These are phyloP conservation scores for Tuber melanosporum DNA, from an alignment of 495 filamentous ascomycete species.

Conservation along the genomic window DNA sequence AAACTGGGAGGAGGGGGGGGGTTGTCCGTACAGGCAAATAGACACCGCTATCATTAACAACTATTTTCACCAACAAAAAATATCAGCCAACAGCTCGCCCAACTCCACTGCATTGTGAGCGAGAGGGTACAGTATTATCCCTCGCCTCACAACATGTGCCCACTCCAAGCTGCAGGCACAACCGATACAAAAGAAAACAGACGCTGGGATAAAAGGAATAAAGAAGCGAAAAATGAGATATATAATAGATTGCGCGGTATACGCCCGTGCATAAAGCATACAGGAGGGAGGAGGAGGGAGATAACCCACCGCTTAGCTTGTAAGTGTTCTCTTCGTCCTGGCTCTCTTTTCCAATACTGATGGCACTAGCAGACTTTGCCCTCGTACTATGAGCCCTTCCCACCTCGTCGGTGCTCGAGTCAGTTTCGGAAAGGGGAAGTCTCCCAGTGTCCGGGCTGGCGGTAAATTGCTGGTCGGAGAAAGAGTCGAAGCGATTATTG, in stretches of 20 bases:
- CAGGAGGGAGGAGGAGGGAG: conserved; percentile 6
- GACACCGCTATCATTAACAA: conserved; percentile 93
- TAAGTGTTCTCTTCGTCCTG: conserved; percentile 36
- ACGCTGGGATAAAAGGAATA: conserved; percentile 10
- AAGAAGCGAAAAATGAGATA: conserved; percentile 12
- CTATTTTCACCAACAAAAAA: conserved; percentile 46
- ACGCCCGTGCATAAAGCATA: conserved; percentile 1
- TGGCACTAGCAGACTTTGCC: conserved; percentile 21
- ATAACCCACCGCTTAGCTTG: conserved; percentile 39
- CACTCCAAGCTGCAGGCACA: conserved; percentile 4
- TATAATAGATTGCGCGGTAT: neutral
- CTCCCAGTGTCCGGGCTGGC: conserved; percentile 18
- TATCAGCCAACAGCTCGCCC: conserved; percentile 25
- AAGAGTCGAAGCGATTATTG: conserved; percentile 24
- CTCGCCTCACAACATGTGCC: conserved; percentile 5
- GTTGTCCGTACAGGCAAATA: conserved; percentile 73
- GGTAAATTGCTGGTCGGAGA: conserved; percentile 4
- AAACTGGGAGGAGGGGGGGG: conserved; percentile 14
- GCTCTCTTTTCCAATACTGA: conserved; percentile 34
- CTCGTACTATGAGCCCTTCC: neutral
- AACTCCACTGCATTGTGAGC: neutral
- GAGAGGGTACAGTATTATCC: neutral
- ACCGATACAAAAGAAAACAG: conserved; percentile 3
- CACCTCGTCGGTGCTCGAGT: conserved; percentile 8
- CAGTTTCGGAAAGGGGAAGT: conserved; percentile 20